Conservation (phyloP, 768 basidiomycete species). For the Lactifluus echinatus region DNA sequence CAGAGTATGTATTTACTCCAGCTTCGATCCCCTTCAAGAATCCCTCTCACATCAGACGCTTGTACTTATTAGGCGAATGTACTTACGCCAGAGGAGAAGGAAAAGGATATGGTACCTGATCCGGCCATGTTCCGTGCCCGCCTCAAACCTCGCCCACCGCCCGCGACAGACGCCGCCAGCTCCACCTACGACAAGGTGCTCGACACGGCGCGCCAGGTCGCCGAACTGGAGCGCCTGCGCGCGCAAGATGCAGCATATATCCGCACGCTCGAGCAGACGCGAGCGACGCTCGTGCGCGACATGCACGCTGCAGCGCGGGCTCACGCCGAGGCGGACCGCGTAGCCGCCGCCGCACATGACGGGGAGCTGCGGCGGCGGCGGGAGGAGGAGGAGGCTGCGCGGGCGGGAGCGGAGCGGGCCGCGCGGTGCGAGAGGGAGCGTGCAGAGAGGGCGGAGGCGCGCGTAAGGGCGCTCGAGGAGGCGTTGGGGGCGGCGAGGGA, state of each 20-base stretch:
- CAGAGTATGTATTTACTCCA: background rate
- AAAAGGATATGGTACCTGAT: background rate
- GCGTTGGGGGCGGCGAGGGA: background rate
- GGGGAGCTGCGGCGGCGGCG: background rate
- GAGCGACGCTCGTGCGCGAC: background rate
- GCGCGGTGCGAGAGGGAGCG: background rate
- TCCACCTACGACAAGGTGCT: conserved; percentile 1
- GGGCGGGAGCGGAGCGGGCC: background rate
- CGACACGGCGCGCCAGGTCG: conserved; percentile 6
- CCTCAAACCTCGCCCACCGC: background rate
- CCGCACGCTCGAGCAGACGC: conserved; percentile 2
- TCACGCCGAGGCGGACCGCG: background rate
- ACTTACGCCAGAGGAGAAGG: background rate
- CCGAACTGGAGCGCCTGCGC: conserved; percentile 3
- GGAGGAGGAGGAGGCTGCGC: background rate
- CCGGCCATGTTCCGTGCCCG: conserved; percentile 3
- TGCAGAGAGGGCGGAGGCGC: background rate
- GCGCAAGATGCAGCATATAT: conserved; percentile 7
- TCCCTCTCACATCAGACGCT: no score
- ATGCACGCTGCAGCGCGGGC: background rate
- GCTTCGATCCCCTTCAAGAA: background rate
- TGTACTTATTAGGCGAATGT: background rate
- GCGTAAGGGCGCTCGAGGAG: background rate
- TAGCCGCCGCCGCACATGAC: background rate
- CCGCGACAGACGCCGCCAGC: background rate